Base-by-base conservation (phyloP, 768 basidiomycete species). In the Hortiboletus flavorubellus region DNA sequence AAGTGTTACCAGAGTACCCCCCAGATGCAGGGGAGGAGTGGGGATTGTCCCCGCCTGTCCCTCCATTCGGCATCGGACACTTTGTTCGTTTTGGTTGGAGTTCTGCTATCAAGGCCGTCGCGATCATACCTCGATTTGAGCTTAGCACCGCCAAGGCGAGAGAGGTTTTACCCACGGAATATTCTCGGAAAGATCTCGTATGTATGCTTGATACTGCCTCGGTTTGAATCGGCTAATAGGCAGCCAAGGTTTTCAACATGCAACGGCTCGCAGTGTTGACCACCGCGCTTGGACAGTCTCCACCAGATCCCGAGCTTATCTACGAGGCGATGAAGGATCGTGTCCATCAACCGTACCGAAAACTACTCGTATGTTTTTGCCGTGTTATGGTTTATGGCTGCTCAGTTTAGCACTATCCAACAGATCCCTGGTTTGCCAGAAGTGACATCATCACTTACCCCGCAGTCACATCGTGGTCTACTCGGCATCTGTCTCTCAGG, bases 301-400 rank as follows among this genome's bases (percentile, higher is more conserved):
- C 97, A 2, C 95, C 95, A 2, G 93, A 99, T 68, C 85, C 97
- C 0, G 90, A 86, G 21, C 83, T 99, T n/a, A 98, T 98, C 54
- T 98, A 96, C 71, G 96, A 98, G 68, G 96, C 96, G 2, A 98
- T 98, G 97, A 96, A 98, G 67, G 97, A 99, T 73, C 85, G 91
- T 49, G 82, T 99, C 14, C 97, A 99, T 70, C 97, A 99, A 69
- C 97, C 97, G 1, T 98, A 98, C 70, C 86, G 97, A 31, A 93
- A 87, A 72, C 71, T 78, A 29, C 78, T 99, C 54, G 94, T 94
- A 68, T 39, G 88, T 76, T 3, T 51, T 48, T 45, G 29, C 41
- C 26, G 21, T 40, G 38, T 34, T 14, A 16, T 40, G 34, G 30
- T 54, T n/a, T 49, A 18, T 15, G 31, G 42, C 2, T 4, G 8